Base-by-base conservation (phyloP, 2,329 filamentous ascomycete species). In the Penicillium digitatum region DNA sequence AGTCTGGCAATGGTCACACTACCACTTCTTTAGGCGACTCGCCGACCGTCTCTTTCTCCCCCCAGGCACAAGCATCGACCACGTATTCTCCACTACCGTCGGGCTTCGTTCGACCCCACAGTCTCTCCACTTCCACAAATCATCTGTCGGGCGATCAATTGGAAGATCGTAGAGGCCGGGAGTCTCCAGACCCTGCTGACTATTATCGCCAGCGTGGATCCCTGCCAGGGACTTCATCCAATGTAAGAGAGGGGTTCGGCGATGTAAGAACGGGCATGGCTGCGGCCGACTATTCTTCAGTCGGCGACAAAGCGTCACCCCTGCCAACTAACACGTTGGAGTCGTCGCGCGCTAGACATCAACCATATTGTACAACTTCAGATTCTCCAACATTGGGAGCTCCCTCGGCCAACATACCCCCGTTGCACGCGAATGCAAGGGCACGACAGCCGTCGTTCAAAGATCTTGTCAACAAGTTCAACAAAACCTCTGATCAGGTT, bases 391-490 rank as follows among this genome's bases (percentile, higher is more conserved):
- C 45, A 24, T 58, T 56, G 58, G 62, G 54, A 56, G 58, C 37
- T 37, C 24, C 43, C 26, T 66, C 56, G 56, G 53, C 40, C 56
- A 66, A 50, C 48, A 14, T 50, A 18, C 56, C 38, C 42, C 60
- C 34, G 51, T 54, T 42, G 26, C 61, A 24, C 51, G 63, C 27
- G 22, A 49, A 49, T 7, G 11, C 47, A 26, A 68, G 69, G 65
- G 74, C 62, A 60, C 73, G 75, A 61, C 81, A 87, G 62, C 79
- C 85, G n/a, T 92, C 87, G 57, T 88, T 94, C 63, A 90, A 87
- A 74, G 89, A 94, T 68, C 78, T 94, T 59, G 86, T 89, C 66
- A 89, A 87, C 72, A 86, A 83, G 52, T 94, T 93, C 74, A 88
- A 93, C 71, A 84, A 86, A 67, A 84, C 80, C 62, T 76, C 66